Percentiles rank a stretch among this genome's conserved stretches.
phyloP scores from a whole-genome alignment of 306 rosid genomes.

The Citrullus mucosospermus region DNA sequence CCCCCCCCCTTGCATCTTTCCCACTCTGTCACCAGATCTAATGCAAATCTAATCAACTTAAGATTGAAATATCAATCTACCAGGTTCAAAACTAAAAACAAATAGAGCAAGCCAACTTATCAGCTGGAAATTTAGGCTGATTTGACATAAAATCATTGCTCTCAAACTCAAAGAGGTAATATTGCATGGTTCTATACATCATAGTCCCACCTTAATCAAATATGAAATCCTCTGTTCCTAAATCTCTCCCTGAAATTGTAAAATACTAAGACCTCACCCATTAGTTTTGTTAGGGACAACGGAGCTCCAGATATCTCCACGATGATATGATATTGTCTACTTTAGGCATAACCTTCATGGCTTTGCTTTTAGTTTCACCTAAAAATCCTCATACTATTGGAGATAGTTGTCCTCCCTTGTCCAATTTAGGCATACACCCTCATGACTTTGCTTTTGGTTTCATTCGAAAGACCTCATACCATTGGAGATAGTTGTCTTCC shows the following conservation, averaged over 20 bases:
- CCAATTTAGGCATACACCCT: too few relatives aligned
- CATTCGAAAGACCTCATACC: too few relatives aligned
- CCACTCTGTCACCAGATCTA: neutral
- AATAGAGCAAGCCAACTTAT: slow-evolving; percentile 12
- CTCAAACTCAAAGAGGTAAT: neutral
- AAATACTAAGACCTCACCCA: neutral
- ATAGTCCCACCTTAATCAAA: neutral
- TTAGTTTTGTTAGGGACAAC: too few relatives aligned
- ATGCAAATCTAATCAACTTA: slow-evolving; percentile 11
- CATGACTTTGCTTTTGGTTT: too few relatives aligned
- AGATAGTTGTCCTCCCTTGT: too few relatives aligned
- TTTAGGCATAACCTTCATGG: too few relatives aligned
- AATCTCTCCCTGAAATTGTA: neutral
- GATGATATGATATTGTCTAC: too few relatives aligned
- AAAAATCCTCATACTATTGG: too few relatives aligned
- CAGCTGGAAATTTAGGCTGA: slow-evolving; percentile 12
- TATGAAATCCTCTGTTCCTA: neutral
- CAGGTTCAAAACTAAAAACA: slow-evolving; percentile 12
- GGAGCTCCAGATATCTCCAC: too few relatives aligned
- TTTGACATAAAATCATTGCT: neutral
- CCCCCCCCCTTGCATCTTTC: neutral
- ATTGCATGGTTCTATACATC: neutral
- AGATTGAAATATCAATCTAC: slow-evolving; percentile 10
- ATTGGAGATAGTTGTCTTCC: too few relatives aligned
- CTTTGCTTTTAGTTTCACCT: too few relatives aligned